Percentiles rank a stretch among this genome's conserved stretches.
Evolutionary conservation across 2,329 filamentous ascomycete genomes (phyloP).

Genomic region (Nectriaceae sp.): DNA sequence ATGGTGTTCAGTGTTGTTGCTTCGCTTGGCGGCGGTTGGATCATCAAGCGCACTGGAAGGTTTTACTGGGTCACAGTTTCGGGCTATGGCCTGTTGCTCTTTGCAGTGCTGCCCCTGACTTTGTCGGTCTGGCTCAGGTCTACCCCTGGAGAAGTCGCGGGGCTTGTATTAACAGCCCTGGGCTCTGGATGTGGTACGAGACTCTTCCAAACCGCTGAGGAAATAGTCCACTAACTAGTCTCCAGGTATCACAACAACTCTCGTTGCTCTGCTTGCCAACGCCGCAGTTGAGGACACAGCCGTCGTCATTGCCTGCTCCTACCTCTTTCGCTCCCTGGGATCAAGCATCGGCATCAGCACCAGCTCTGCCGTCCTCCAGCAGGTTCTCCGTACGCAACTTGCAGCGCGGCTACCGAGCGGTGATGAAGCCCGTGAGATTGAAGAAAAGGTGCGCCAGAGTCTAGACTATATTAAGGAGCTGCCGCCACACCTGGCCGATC

Average conservation of each 20-base stretch:
- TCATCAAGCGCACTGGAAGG: slow-evolving; percentile 70
- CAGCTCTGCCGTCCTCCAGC: slow-evolving; percentile 71
- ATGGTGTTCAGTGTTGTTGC: slow-evolving; percentile 64
- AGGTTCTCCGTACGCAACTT: slow-evolving; percentile 61
- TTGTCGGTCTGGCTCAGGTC: slow-evolving; percentile 52
- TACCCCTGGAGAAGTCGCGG: slow-evolving; percentile 54
- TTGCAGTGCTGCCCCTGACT: slow-evolving; percentile 58
- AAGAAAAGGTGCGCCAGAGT: slow-evolving; percentile 68
- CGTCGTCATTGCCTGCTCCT: slow-evolving; percentile 76
- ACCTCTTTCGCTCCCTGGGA: slow-evolving; percentile 79
- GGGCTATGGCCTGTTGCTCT: slow-evolving; percentile 54
- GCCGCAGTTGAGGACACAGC: slow-evolving; percentile 68
- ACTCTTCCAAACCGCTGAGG: not conserved
- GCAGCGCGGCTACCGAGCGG: slow-evolving; percentile 54
- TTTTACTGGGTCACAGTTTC: slow-evolving; percentile 70
- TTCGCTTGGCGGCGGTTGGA: slow-evolving; percentile 63
- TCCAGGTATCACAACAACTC: slow-evolving; percentile 67
- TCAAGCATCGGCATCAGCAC: slow-evolving; percentile 75
- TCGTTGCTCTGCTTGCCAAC: slow-evolving; percentile 74
- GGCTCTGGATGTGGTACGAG: slow-evolving; percentile 40
- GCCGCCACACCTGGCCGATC: slow-evolving; percentile 56
- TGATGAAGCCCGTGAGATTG: slow-evolving; percentile 64
- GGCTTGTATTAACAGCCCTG: slow-evolving; percentile 52
- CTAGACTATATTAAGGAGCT: slow-evolving; percentile 68
- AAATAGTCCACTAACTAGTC: not conserved